phyloP scores from a whole-genome alignment of 148 eudicot species.

The Suaeda aralocaspica region DNA sequence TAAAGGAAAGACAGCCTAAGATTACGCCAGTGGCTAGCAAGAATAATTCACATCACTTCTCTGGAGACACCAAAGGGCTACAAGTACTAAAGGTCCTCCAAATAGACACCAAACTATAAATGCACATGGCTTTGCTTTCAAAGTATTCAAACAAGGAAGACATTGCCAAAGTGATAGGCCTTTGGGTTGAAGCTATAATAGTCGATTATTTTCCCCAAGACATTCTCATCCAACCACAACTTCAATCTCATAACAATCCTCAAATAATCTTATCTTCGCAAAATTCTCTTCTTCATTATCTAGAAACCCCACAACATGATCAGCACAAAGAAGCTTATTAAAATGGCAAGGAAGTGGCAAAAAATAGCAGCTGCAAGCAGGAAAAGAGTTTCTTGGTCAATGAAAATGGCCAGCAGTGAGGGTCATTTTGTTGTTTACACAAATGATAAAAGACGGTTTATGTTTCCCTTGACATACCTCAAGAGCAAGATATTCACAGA shows the following conservation, averaged over 20 bases:
- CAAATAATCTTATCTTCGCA: no score
- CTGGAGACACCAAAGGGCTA: no score
- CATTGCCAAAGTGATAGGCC: constrained; percentile 6
- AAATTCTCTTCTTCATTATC: neutral
- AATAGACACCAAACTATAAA: neutral
- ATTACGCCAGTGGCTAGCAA: no score
- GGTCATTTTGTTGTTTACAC: constrained; percentile 23
- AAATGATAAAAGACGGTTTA: constrained; percentile 23
- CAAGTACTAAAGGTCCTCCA: no score
- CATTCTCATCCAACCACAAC: no score
- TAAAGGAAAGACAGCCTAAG: no score
- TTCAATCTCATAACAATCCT: no score
- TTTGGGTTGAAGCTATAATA: constrained; percentile 9
- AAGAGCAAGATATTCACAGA: constrained; percentile 29
- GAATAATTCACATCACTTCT: no score
- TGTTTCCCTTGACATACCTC: constrained; percentile 20
- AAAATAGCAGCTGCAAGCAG: constrained; percentile 16
- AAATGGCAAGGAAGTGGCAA: constrained; percentile 23
- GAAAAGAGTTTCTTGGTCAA: constrained; percentile 2
- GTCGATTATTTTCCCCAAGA: no score
- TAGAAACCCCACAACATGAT: constrained; percentile 17
- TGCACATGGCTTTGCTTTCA: no score
- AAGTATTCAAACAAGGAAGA: no score
- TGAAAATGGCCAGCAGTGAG: no score
- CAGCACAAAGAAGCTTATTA: constrained; percentile 11